Conservation (phyloP, 129 eudicot genomes). For the Artemisia tridentata region DNA sequence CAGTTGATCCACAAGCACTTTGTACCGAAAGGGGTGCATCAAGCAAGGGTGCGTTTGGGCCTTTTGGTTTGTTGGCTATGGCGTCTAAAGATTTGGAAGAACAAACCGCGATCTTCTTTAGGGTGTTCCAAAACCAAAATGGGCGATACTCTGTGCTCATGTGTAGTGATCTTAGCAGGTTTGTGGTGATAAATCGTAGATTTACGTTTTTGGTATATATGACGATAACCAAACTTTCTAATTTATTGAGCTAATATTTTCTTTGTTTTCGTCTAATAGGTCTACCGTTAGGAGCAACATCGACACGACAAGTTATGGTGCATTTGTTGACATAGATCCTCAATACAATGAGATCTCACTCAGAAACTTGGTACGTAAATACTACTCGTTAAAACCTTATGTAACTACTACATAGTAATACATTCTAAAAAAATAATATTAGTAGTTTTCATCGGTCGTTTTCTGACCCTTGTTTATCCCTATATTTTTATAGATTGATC, state of each 20-base stretch:
- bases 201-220: background rate
- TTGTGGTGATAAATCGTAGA: background rate
- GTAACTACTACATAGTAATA: background rate
- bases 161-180: conserved; percentile 73
- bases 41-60: conserved; percentile 41
- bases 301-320: conserved; percentile 50
- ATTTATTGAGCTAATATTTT: background rate
- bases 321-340: conserved; percentile 58
- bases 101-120: conserved; percentile 55
- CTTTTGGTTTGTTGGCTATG: conserved; percentile 59
- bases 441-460: background rate
- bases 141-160: conserved; percentile 46
- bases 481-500: conserved; percentile 46
- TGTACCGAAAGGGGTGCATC: conserved; percentile 48
- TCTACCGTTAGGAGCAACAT: conserved; percentile 42
- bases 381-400: background rate
- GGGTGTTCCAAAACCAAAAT: conserved; percentile 38
- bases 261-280: conserved; percentile 24
- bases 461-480: conserved; percentile 4
- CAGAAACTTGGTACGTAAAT: conserved; percentile 51
- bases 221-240: background rate
- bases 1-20: conserved; percentile 42
- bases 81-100: conserved; percentile 52
- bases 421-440: too few species aligned
- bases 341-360: conserved; percentile 37